A percentile compares a stretch with the other conserved stretches of the same genome.
Conservation (phyloP, 2,329 filamentous ascomycete species). For the Xylaria sp. region DNA sequence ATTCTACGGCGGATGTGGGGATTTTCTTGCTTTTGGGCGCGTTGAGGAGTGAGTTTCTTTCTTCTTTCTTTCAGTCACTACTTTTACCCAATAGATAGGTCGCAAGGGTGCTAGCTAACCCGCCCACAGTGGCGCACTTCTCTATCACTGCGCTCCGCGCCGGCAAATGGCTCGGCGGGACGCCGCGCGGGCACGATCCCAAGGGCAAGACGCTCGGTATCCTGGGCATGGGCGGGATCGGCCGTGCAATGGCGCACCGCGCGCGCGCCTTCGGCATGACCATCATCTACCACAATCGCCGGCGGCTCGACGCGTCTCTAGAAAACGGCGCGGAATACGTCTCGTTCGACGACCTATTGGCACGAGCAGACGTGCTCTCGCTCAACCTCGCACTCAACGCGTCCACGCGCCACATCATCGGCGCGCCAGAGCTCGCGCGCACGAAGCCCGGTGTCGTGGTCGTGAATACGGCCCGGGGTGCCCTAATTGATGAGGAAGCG, state of each 20-base stretch:
- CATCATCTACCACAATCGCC: slow-evolving; percentile 68
- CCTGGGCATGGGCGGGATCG: slow-evolving; percentile 70
- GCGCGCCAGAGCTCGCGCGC: slow-evolving; percentile 59
- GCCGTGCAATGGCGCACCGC: slow-evolving; percentile 59
- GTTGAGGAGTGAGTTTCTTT: slow-evolving; percentile 52
- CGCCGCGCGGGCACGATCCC: slow-evolving; percentile 63
- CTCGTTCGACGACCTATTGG: slow-evolving; percentile 64
- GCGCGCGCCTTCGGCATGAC: slow-evolving; percentile 65
- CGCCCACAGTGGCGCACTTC: slow-evolving; percentile 53
- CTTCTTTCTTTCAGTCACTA: background rate
- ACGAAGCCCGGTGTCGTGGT: slow-evolving; percentile 68
- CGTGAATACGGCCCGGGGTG: slow-evolving; percentile 68
- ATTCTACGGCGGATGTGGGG: slow-evolving; percentile 62
- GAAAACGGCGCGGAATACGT: slow-evolving; percentile 62
- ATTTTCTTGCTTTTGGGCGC: slow-evolving; percentile 64
- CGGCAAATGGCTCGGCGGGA: slow-evolving; percentile 57
- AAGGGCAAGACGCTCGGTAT: slow-evolving; percentile 65
- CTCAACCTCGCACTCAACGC: slow-evolving; percentile 64
- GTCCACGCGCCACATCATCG: slow-evolving; percentile 64
- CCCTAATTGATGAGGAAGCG: slow-evolving; percentile 66
- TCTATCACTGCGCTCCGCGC: slow-evolving; percentile 58
- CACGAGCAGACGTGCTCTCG: slow-evolving; percentile 64
- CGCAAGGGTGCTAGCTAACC: background rate
- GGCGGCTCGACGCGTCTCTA: slow-evolving; percentile 49
- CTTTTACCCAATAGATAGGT: no score